Base-by-base conservation (phyloP, 768 basidiomycete species). In the Trametes cingulata region DNA sequence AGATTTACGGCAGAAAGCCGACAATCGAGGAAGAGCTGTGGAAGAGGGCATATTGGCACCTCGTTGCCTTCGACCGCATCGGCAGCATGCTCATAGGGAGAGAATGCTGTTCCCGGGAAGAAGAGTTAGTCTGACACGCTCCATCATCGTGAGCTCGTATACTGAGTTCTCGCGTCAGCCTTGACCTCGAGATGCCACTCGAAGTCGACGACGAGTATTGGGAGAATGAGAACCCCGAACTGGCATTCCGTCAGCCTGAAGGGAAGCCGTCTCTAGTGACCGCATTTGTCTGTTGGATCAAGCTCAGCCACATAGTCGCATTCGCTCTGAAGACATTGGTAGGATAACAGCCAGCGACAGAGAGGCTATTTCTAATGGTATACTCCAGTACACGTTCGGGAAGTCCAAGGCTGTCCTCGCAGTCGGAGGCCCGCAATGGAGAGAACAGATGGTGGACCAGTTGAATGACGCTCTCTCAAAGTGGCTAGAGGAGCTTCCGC, bases 341-440 rank as follows among this genome's bases (percentile, higher is more conserved):
- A 41, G 46, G 79, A 69, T 10, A 4, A 41, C 20, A 6, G 35
- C 20, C 5, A 17, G 6, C 45, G 19, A 1, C 10, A 17, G 33
- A 14, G 58, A 12, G 41, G 7, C 50, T 7, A 10, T 12, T n/a
- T 57, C 12, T 47, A 9, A 63, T 41, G 19, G 48, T 3, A 45
- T 53, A 0, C 25, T 25, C 0, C 67, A 87, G 88, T 92, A 93
- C 76, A 81, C 84, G 13, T 80, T 88, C 55, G 81, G 86, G 70
- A 85, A 82, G 60, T 66, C 68, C 20, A 71, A 73, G 57, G 51
- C 64, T 12, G 63, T 64, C 3, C 39, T 68, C 15, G 70, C 71
- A 8, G 62, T 68, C 43, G 63, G 65, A 8, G 72, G 69, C 9
- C 54, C 67, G 9, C 41, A 68, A 20, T 71, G 70, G 65, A 62